Percentiles rank a stretch among this genome's conserved stretches.
Evolutionary conservation across 1,284 basidiomycete species (phyloP).

Genomic region (Sporisorium sorghi): DNA sequence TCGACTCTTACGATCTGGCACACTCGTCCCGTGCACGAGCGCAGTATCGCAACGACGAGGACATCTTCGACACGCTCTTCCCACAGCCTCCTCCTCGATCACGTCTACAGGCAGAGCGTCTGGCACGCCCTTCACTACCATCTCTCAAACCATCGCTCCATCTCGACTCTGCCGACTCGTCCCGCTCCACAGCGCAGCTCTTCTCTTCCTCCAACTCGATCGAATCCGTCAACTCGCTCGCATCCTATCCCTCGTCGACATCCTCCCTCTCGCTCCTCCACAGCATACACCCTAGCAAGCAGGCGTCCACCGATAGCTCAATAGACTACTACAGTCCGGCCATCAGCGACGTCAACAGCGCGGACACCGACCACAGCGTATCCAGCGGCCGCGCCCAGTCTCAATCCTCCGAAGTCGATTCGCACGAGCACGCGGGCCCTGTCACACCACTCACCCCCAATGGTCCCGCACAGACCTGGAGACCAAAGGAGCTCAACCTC

Average conservation of each 20-base stretch:
- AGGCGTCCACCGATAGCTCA: constrained; percentile 33
- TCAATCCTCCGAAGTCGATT: constrained; percentile 43
- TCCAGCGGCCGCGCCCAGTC: constrained; percentile 38
- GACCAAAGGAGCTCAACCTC: constrained; percentile 53
- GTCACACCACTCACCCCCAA: constrained; percentile 47
- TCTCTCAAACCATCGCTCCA: constrained; percentile 26
- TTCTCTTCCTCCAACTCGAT: constrained; percentile 34
- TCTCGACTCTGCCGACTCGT: constrained; percentile 36
- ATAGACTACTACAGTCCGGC: constrained; percentile 47
- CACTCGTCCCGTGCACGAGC: constrained; percentile 8
- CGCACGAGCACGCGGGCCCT: constrained; percentile 22
- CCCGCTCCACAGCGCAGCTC: constrained; percentile 22
- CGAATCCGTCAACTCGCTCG: constrained; percentile 38
- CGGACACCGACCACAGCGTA: constrained; percentile 47
- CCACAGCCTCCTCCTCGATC: constrained; percentile 45
- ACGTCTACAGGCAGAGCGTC: constrained; percentile 30
- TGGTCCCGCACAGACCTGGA: constrained; percentile 34
- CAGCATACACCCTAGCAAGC: constrained; percentile 30
- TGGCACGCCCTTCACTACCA: constrained; percentile 40
- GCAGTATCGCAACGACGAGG: constrained; percentile 16
- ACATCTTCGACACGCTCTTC: constrained; percentile 43
- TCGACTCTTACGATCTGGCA: constrained; percentile 32
- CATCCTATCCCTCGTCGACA: constrained; percentile 41
- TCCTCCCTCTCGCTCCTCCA: constrained; percentile 42
- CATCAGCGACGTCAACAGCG: constrained; percentile 47